Percentiles rank a stretch among this genome's conserved stretches.
phyloP scores from a whole-genome alignment of 2,329 filamentous ascomycete genomes.

The Colletotrichum sp. region DNA sequence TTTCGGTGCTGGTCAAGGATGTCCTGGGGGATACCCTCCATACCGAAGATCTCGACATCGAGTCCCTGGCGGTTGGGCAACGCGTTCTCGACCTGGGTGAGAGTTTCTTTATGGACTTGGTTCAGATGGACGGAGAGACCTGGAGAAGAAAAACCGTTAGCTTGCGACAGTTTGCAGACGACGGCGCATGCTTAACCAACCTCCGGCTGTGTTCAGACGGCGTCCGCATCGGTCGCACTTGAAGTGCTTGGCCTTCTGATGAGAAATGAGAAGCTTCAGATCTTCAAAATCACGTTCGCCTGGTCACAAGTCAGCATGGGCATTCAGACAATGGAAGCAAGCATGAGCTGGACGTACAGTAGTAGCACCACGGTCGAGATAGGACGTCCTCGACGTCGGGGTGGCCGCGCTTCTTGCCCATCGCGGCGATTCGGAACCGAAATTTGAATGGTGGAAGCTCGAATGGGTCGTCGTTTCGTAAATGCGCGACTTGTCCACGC shows the following conservation, averaged over 20 bases:
- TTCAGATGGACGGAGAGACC: slow-evolving; percentile 97
- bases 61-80: slow-evolving; percentile 84
- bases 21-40: slow-evolving; percentile 94
- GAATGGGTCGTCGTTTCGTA: background rate
- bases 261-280: slow-evolving; percentile 92
- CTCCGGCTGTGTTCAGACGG: slow-evolving; percentile 91
- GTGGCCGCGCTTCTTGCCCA: slow-evolving; percentile 88
- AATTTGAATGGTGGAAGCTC: background rate
- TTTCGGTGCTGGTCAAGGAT: slow-evolving; percentile 84
- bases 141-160: slow-evolving; percentile 39
- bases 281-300: slow-evolving; percentile 97
- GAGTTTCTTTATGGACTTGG: slow-evolving; percentile 95
- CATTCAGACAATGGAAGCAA: background rate
- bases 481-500: background rate
- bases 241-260: slow-evolving; percentile 99
- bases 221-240: slow-evolving; percentile 93
- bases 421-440: slow-evolving; percentile 36
- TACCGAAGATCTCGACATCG: slow-evolving; percentile 96
- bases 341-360: slow-evolving; percentile 63
- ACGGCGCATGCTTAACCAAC: slow-evolving; percentile 51
- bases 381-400: slow-evolving; percentile 90
- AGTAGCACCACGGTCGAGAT: slow-evolving; percentile 93
- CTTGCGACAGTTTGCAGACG: background rate
- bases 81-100: slow-evolving; percentile 89
- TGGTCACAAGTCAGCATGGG: slow-evolving; percentile 35